These are phyloP conservation scores for Zelonia costaricensis DNA, from an alignment of 208 protist species.

Conservation along the genomic window DNA sequence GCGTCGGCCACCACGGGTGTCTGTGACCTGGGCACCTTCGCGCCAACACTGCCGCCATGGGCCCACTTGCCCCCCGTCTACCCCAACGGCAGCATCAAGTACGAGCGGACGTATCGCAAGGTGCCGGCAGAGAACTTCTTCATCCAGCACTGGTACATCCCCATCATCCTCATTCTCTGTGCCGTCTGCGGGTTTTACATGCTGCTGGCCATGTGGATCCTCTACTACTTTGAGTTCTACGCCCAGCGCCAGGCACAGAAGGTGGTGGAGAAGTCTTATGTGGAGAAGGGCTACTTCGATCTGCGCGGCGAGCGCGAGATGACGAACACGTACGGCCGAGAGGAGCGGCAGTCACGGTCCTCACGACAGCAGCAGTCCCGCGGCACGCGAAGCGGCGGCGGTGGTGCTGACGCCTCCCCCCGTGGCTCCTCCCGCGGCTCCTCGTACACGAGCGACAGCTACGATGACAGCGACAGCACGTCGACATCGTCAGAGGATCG, in stretches of 20 bases:
- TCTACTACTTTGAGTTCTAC: not conserved
- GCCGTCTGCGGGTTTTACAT: slow-evolving; percentile 4
- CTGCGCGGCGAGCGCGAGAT: not conserved
- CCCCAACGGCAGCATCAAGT: not conserved
- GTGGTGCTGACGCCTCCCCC: not conserved
- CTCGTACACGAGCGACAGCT: not conserved
- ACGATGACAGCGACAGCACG: not conserved
- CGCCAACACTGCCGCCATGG: not conserved
- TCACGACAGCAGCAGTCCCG: not conserved
- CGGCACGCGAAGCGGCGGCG: not conserved
- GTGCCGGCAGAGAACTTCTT: not conserved
- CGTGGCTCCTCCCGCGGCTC: not conserved
- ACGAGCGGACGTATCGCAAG: not conserved
- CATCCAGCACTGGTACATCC: not conserved
- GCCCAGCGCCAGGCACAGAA: slow-evolving; percentile 2
- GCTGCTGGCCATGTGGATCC: not conserved
- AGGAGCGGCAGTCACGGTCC: not conserved
- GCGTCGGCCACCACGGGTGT: not conserved
- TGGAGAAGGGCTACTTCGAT: not conserved
- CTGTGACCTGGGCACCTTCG: not conserved
- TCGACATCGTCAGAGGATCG: too few species aligned
- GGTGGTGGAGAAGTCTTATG: not conserved
- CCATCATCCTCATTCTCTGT: not conserved
- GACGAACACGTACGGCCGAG: not conserved
- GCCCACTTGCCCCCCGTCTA: not conserved